phyloP scores from a whole-genome alignment of 352 stramenopile genomes.

The Phytophthora cactorum region DNA sequence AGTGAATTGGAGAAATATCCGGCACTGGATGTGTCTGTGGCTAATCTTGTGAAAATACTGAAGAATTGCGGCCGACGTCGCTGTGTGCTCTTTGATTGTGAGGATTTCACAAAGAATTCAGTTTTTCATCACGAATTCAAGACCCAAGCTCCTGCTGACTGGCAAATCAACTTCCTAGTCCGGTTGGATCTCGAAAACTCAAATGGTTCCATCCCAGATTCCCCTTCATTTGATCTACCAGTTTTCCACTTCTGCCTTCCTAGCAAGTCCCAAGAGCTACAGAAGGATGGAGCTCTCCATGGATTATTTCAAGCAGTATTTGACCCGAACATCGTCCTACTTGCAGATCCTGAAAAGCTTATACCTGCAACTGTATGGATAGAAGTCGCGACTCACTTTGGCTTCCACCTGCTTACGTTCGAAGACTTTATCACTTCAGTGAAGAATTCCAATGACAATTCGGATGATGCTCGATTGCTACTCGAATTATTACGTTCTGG shows the following conservation, averaged over 20 bases:
- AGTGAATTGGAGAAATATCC: slow-evolving; percentile 11
- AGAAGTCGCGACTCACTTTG: slow-evolving; percentile 27
- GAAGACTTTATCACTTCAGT: slow-evolving; percentile 26
- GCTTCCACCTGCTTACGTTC: slow-evolving; percentile 34
- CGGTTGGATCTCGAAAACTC: slow-evolving; percentile 12
- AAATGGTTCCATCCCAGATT: neutral
- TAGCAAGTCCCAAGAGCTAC: neutral
- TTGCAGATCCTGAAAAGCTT: slow-evolving; percentile 31
- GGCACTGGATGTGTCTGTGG: slow-evolving; percentile 9
- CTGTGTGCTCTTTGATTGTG: slow-evolving; percentile 35
- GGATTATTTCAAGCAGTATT: slow-evolving; percentile 41
- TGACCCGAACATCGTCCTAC: slow-evolving; percentile 39
- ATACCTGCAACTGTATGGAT: slow-evolving; percentile 8
- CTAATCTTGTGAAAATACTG: slow-evolving; percentile 20
- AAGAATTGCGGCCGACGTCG: slow-evolving; percentile 29
- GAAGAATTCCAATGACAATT: slow-evolving; percentile 31
- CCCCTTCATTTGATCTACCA: slow-evolving; percentile 16
- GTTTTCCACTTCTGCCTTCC: slow-evolving; percentile 14
- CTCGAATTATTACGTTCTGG: slow-evolving; percentile 36
- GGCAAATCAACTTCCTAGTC: slow-evolving; percentile 34
- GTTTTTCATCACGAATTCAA: slow-evolving; percentile 27
- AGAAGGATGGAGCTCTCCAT: slow-evolving; percentile 10
- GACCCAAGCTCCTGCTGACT: slow-evolving; percentile 14
- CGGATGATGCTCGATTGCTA: slow-evolving; percentile 29
- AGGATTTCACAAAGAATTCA: slow-evolving; percentile 21